phyloP scores from a whole-genome alignment of 2,329 filamentous ascomycete genomes.

The Phialophora expanda region DNA sequence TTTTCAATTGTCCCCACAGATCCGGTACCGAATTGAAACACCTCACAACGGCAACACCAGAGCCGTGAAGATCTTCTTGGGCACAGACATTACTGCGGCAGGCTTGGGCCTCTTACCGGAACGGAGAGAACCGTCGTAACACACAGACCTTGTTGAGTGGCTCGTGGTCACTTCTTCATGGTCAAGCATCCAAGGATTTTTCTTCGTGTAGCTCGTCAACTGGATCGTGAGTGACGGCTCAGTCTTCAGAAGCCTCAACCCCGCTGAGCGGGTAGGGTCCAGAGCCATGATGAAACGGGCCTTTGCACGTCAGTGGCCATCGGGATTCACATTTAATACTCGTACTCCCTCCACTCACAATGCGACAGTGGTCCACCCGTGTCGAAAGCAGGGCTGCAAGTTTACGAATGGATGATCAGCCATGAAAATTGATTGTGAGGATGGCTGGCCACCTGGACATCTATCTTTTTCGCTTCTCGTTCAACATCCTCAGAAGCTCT shows the following conservation, averaged over 20 bases:
- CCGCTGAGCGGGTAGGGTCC: too few species aligned
- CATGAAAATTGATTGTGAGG: neutral
- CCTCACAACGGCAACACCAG: neutral
- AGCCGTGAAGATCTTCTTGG: neutral
- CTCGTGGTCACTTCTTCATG: neutral
- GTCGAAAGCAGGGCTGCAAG: neutral
- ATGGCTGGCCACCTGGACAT: neutral
- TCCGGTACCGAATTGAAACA: neutral
- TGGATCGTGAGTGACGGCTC: neutral
- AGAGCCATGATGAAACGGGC: neutral
- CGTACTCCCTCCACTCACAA: neutral
- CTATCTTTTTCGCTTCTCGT: neutral
- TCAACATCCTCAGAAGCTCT: neutral
- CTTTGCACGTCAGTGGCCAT: neutral
- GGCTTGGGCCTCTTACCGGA: neutral
- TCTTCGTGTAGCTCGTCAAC: neutral
- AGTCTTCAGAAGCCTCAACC: neutral
- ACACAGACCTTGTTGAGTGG: neutral
- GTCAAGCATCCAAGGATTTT: neutral
- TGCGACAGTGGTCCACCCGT: neutral
- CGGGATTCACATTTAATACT: neutral
- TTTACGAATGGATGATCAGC: neutral
- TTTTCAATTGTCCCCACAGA: slow-evolving; percentile 22
- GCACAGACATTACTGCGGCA: neutral
- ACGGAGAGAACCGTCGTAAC: neutral